A percentile compares a stretch with the other conserved stretches of the same genome.
phyloP scores from a whole-genome alignment of 2,329 filamentous ascomycete species.

The Nigrograna mackinnonii region DNA sequence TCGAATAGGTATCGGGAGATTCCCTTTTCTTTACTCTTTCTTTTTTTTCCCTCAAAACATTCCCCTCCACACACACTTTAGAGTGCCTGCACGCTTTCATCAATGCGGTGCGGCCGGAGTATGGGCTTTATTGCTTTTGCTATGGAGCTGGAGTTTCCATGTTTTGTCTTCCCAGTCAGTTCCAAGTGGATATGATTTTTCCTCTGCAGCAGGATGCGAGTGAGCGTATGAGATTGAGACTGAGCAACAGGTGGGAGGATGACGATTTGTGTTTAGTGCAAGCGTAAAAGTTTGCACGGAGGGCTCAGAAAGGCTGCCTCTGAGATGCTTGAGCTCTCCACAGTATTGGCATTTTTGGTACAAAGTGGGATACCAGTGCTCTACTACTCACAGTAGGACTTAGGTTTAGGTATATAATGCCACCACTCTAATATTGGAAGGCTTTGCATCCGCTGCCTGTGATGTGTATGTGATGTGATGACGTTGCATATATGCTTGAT shows the following conservation, averaged over 20 bases:
- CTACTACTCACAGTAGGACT: too few species aligned
- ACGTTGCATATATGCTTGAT: background rate
- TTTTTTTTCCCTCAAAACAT: too few species aligned
- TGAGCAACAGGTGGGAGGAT: background rate
- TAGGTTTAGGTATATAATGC: conserved; percentile 6
- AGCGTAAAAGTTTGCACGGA: conserved; percentile 33
- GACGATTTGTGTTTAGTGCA: conserved; percentile 15
- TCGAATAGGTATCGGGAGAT: too few species aligned
- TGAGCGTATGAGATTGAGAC: too few species aligned
- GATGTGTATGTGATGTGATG: background rate
- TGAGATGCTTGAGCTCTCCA: conserved; percentile 32
- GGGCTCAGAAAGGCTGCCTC: conserved; percentile 29
- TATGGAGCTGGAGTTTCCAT: conserved; percentile 15
- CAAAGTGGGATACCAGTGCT: too few species aligned
- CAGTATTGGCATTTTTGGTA: conserved; percentile 10
- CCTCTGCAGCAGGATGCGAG: too few species aligned
- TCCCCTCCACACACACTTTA: too few species aligned
- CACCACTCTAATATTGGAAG: background rate
- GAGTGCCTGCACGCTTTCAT: too few species aligned
- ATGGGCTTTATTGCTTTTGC: too few species aligned
- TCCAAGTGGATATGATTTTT: background rate
- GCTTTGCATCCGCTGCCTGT: conserved; percentile 17
- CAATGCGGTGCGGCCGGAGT: too few species aligned
- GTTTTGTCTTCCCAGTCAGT: conserved; percentile 15
- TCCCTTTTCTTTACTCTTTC: background rate